These are phyloP conservation scores for Cudoniella acicularis DNA, from an alignment of 495 filamentous ascomycete species.

Conservation along the genomic window DNA sequence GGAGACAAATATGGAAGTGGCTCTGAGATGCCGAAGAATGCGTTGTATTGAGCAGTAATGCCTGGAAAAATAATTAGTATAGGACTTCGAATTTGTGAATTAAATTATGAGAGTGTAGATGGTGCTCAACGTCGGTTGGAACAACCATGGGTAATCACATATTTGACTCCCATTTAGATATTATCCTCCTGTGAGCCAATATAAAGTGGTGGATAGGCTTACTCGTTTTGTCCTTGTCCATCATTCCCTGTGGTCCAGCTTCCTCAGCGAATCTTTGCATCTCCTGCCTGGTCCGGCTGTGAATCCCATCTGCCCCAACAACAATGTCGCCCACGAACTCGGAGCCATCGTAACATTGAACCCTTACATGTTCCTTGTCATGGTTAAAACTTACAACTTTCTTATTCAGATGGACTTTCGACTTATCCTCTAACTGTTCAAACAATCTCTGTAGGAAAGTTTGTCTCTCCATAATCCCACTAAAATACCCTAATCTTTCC, in stretches of 20 bases:
- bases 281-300: slow-evolving; percentile 40
- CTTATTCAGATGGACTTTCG: slow-evolving; percentile 31
- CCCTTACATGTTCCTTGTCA: slow-evolving; percentile 24
- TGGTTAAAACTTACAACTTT: slow-evolving; percentile 30
- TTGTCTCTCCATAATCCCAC: slow-evolving; percentile 31
- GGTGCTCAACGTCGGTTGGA: too few relatives aligned
- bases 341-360: slow-evolving; percentile 35
- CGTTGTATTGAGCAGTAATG: slow-evolving; percentile 30
- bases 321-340: slow-evolving; percentile 39
- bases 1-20: slow-evolving; percentile 11
- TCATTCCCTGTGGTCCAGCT: slow-evolving; percentile 15
- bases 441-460: slow-evolving; percentile 31
- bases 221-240: slow-evolving; percentile 26
- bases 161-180: too few relatives aligned
- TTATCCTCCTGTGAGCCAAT: too few relatives aligned
- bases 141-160: too few relatives aligned
- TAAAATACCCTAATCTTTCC: slow-evolving; percentile 27
- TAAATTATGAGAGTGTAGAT: slow-evolving; percentile 4
- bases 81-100: too few relatives aligned
- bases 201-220: slow-evolving; percentile 2
- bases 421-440: slow-evolving; percentile 32
- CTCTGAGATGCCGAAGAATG: slow-evolving; percentile 37
- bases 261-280: slow-evolving; percentile 34
- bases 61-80: slow-evolving; percentile 5
- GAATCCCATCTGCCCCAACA: slow-evolving; percentile 46